Evolutionary conservation across 192 early-diverging fungal species (phyloP).

Genomic region (Lunasporangiospora selenospora): DNA sequence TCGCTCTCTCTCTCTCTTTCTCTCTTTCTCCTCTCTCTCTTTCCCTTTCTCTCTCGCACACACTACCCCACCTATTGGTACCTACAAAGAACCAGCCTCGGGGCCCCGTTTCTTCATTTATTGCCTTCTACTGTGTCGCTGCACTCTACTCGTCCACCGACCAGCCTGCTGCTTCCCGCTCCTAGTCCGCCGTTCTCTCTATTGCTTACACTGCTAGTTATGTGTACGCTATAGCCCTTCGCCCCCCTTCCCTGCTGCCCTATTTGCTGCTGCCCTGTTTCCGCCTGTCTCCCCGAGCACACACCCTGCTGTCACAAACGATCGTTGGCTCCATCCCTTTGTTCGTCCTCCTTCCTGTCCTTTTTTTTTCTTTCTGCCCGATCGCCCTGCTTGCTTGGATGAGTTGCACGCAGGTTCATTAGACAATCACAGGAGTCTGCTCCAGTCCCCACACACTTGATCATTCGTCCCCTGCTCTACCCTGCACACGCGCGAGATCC

Average conservation of each 20-base stretch:
- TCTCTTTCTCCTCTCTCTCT: background rate
- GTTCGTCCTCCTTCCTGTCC: background rate
- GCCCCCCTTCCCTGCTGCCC: background rate
- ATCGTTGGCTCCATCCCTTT: background rate
- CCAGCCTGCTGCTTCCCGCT: no score
- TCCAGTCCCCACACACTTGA: no score
- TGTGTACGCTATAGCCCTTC: conserved; percentile 28
- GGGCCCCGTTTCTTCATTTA: conserved; percentile 1
- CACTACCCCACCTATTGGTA: background rate
- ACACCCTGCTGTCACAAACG: background rate
- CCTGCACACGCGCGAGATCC: no score
- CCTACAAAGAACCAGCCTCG: no score
- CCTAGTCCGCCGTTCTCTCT: no score
- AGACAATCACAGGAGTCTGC: background rate
- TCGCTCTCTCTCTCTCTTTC: conserved; percentile 1
- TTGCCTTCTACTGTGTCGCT: background rate
- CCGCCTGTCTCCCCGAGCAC: background rate
- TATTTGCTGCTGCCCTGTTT: background rate
- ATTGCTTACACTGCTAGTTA: conserved; percentile 23
- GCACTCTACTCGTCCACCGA: no score
- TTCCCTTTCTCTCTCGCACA: background rate
- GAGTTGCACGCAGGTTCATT: conserved; percentile 4
- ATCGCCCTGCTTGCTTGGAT: conserved; percentile 4
- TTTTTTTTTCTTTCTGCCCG: background rate
- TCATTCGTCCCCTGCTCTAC: no score